Percentiles rank a stretch among this genome's conserved stretches.
Conservation (phyloP, 306 rosid species). For the Cicer pinnatifidum region DNA sequence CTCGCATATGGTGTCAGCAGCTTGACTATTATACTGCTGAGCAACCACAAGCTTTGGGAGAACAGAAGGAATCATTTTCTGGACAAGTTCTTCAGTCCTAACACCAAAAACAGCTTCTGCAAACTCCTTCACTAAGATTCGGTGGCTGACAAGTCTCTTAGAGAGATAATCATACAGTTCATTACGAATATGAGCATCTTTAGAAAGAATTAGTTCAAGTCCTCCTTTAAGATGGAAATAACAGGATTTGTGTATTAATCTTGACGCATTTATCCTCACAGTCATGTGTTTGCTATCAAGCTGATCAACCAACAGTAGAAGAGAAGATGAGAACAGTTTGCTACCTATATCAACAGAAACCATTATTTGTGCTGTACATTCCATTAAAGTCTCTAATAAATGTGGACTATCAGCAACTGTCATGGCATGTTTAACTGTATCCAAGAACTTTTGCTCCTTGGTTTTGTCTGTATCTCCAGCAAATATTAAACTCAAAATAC, state of each 20-base stretch:
- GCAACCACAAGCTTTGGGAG: slow-evolving; percentile 92
- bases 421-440: slow-evolving; percentile 62
- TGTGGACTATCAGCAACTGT: slow-evolving; percentile 60
- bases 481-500: slow-evolving; percentile 60
- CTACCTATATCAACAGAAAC: slow-evolving; percentile 66
- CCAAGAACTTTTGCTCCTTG: slow-evolving; percentile 67
- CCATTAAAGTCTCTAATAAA: slow-evolving; percentile 74
- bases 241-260: slow-evolving; percentile 76
- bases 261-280: slow-evolving; percentile 80
- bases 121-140: slow-evolving; percentile 80
- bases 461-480: slow-evolving; percentile 55
- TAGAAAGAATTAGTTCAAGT: slow-evolving; percentile 60
- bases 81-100: slow-evolving; percentile 72
- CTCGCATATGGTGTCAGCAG: slow-evolving; percentile 69
- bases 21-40: slow-evolving; percentile 72
- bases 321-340: slow-evolving; percentile 65
- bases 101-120: slow-evolving; percentile 87
- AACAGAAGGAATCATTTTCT: slow-evolving; percentile 84
- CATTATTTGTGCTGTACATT: slow-evolving; percentile 80
- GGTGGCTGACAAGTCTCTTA: slow-evolving; percentile 65
- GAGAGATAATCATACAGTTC: slow-evolving; percentile 83
- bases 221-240: slow-evolving; percentile 78
- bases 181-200: slow-evolving; percentile 71
- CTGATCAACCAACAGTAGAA: slow-evolving; percentile 80
- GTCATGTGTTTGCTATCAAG: slow-evolving; percentile 80